These are phyloP conservation scores for Euphorbia celastroides DNA, from an alignment of 441 rosid genomes.

Conservation along the genomic window DNA sequence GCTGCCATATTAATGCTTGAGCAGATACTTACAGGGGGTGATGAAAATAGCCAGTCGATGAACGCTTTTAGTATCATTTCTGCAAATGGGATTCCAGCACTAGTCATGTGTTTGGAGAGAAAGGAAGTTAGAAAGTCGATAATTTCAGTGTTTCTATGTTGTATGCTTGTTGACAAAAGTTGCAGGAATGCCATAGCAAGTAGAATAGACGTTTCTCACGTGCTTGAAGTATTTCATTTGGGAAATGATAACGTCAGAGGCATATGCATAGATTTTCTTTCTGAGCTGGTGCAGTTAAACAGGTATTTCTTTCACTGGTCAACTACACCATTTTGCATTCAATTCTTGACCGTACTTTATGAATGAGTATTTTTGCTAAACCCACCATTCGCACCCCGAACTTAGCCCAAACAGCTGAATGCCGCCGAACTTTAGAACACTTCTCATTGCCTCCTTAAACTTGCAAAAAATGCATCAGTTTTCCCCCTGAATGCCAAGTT, in stretches of 20 bases:
- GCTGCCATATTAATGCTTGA: constrained; percentile 58
- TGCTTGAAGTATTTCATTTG: constrained; percentile 51
- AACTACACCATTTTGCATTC: neutral
- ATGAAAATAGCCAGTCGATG: constrained; percentile 33
- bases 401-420: no score
- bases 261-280: constrained; percentile 47
- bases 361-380: no score
- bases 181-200: constrained; percentile 40
- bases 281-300: constrained; percentile 47
- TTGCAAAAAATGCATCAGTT: no score
- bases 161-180: constrained; percentile 53
- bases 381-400: no score
- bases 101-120: constrained; percentile 45
- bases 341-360: neutral
- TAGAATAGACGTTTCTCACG: constrained; percentile 39
- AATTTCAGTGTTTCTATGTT: constrained; percentile 43
- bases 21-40: constrained; percentile 51
- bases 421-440: no score
- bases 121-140: constrained; percentile 40
- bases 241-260: constrained; percentile 50
- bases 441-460: no score
- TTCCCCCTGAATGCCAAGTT: no score
- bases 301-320: constrained; percentile 31
- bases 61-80: constrained; percentile 44
- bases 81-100: constrained; percentile 42